A percentile compares a stretch with the other conserved stretches of the same genome.
These are phyloP conservation scores for Allium sativum DNA, from an alignment of 106 monocot genomes.

Conservation along the genomic window DNA sequence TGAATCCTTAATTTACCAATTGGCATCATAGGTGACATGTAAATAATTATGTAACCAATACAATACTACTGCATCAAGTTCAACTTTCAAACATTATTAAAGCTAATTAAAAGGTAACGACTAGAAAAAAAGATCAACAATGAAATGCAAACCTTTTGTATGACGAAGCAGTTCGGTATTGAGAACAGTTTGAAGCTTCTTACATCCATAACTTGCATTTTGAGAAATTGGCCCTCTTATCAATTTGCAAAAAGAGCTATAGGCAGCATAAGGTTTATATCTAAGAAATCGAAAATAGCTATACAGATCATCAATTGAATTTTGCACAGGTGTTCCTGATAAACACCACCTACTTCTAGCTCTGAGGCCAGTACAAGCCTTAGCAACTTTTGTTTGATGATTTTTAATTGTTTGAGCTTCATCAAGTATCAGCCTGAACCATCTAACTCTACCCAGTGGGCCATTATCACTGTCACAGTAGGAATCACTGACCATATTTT, in stretches of 20 bases:
- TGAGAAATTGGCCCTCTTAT: constrained; percentile 66
- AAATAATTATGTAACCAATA: no score
- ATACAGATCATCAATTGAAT: constrained; percentile 85
- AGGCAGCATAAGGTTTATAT: constrained; percentile 71
- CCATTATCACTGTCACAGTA: constrained; percentile 44
- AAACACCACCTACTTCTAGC: constrained; percentile 95
- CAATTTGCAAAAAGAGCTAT: constrained; percentile 47
- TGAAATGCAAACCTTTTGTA: constrained; percentile 56
- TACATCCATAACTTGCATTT: constrained; percentile 58
- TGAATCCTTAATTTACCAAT: no score
- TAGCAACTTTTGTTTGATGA: constrained; percentile 79
- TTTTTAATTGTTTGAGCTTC: constrained; percentile 97
- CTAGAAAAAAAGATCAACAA: not conserved
- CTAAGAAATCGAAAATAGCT: constrained; percentile 88
- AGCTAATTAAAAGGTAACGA: no score
- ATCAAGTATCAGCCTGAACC: constrained; percentile 89
- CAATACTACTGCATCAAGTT: no score
- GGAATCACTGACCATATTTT: constrained; percentile 27
- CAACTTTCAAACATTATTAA: no score
- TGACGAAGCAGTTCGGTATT: constrained; percentile 65
- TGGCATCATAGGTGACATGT: no score
- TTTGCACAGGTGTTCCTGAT: constrained; percentile 93
- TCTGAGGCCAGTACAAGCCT: constrained; percentile 79
- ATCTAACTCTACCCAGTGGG: constrained; percentile 75
- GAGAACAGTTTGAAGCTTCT: constrained; percentile 78